Percentiles rank a stretch among this genome's conserved stretches.
phyloP scores from a whole-genome alignment of 1,284 basidiomycete genomes.

The Caloboletus firmus region DNA sequence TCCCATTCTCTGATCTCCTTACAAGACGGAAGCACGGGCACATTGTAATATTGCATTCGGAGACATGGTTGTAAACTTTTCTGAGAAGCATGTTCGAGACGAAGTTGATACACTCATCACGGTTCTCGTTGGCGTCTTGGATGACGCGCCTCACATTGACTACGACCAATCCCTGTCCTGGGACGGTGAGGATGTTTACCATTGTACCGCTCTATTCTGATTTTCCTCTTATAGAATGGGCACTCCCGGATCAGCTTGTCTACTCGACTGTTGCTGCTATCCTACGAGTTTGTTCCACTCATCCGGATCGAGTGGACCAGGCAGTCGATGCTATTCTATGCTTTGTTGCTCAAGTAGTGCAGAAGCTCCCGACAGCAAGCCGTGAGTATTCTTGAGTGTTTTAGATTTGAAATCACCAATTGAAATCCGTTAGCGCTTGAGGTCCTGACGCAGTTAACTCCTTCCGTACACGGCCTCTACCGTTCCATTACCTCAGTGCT shows the following conservation, averaged over 20 bases:
- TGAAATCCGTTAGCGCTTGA: slow-evolving; percentile 52
- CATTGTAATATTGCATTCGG: slow-evolving; percentile 80
- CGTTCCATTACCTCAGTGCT: slow-evolving; percentile 78
- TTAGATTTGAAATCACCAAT: background rate
- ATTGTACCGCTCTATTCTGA: slow-evolving; percentile 10
- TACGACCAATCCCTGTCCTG: slow-evolving; percentile 77
- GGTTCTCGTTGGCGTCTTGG: slow-evolving; percentile 63
- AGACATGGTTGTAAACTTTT: slow-evolving; percentile 65
- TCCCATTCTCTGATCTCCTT: slow-evolving; percentile 11
- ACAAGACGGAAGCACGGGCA: slow-evolving; percentile 58
- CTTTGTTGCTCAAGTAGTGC: slow-evolving; percentile 60
- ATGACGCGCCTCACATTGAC: slow-evolving; percentile 68
- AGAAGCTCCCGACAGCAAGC: slow-evolving; percentile 51
- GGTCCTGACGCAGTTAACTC: slow-evolving; percentile 73
- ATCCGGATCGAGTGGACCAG: slow-evolving; percentile 47
- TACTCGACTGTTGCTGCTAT: slow-evolving; percentile 75
- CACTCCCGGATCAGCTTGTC: slow-evolving; percentile 78
- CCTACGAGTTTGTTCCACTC: slow-evolving; percentile 59
- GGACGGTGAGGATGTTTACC: slow-evolving; percentile 53
- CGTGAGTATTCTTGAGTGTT: slow-evolving; percentile 43
- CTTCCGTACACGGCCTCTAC: slow-evolving; percentile 85
- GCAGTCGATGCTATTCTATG: slow-evolving; percentile 57
- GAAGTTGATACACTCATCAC: slow-evolving; percentile 52
- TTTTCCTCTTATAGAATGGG: slow-evolving; percentile 57
- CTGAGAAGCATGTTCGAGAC: slow-evolving; percentile 50